Evolutionary conservation across 2,329 filamentous ascomycete species (phyloP), one percentile per base, ranked within the genome.

Genomic region (Pseudocercospora macadamiae): DNA sequence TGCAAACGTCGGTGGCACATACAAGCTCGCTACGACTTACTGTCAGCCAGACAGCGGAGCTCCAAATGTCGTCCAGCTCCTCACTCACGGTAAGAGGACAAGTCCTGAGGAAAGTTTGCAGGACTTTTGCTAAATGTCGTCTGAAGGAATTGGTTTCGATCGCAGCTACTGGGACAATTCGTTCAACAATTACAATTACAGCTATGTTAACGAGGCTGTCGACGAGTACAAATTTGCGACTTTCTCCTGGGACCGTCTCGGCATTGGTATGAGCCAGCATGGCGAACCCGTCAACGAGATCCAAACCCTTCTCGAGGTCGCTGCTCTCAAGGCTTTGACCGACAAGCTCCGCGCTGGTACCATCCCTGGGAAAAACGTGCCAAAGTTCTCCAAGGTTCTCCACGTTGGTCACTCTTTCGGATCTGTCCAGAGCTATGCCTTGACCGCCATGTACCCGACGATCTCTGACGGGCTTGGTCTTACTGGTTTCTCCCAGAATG

Each of bases 371-470:
- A 54, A 75, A 0, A 72, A 74, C 18, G 70, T 82, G n/a, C 68
- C 68, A 25, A 64, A 70, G 47, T 79, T 76, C 64, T 53, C 73
- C 7, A 77, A 82, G 66, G 74, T 84, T 21, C 75, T 86, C 7
- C 86, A 89, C 68, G 77, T 86, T 14, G 86, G 86, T 10, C 86
- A 89, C 75, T 86, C 82, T 0, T 89, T 86, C 64, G 86, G 86
- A 28, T 85, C 84, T 0, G 73, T 80, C 4, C 82, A 85, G 64
- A 82, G 80, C 2, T 86, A 85, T 71, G 78, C 74, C 48, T 76
- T 89, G 18, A 80, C 82, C 6, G 77, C 78, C 47, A 69, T 75
- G 57, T 75, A 84, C 65, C 84, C 84, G 1, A 68, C 77, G 54
- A 74, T 83, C 57, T 84, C 81, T 34, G 81, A 88, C 61, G 84